Evolutionary conservation across 805 yeast genomes (phyloP), one percentile per base, ranked within the genome.

Genomic region (Starmerella floricola): DNA sequence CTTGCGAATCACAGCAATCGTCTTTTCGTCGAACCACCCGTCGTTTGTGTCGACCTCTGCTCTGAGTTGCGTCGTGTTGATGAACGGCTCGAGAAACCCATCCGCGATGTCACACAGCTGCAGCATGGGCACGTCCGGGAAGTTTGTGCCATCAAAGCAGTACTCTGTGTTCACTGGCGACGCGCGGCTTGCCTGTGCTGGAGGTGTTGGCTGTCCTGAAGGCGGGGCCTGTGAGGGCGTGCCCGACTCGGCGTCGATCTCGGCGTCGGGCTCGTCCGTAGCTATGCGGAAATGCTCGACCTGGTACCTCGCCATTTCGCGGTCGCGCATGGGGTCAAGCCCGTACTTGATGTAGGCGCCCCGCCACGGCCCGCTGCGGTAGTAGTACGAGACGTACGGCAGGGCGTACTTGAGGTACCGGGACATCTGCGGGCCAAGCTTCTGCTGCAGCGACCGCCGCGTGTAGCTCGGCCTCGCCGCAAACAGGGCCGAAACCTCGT

Each of bases 361-460:
- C 53, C 97, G 71, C 94, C 95, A 91, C 0, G 97, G 98, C 0
- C 98, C 98, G 55, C 80, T 81, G 29, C 80, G 75, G 57, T 77
- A 81, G 32, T 84, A 71, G 57, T 76, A 91, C 0, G 95, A 72
- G 0, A 85, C 80, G 57, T 82, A 79, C 0, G 97, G 94, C 38
- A 91, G 59, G 0, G 95, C 93, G 48, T 72, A 77, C 52, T 80
- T 77, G 34, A 88, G 49, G 12, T 50, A 47, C n/a, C 55, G 54
- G 15, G 58, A 39, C 12, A 45, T 15, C 3, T 18, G 40, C 10
- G 44, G 38, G 4, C 47, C 42, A 13, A 55, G 33, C 23, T 36
- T 38, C 16, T 52, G 40, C 34, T 42, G 45, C 16, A 87, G 57
- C 49, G 82, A 93, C 49, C 80, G 72, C 42, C 95, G 69, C 1